These are phyloP conservation scores for Closterium sp. DNA, from an alignment of 139 green algal genomes.

Conservation along the genomic window DNA sequence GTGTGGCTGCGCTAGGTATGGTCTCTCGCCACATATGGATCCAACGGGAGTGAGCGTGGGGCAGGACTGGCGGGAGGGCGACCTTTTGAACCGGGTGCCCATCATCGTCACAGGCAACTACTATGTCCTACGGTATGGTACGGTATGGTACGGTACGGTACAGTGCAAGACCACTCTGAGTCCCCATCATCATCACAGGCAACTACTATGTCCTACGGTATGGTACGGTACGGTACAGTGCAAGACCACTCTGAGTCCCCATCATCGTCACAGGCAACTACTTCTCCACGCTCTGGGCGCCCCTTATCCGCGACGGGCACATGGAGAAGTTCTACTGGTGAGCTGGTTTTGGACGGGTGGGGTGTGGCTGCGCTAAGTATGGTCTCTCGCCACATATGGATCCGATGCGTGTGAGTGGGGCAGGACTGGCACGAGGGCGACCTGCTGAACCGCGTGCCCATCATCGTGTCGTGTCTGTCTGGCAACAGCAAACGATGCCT, in stretches of 20 bases:
- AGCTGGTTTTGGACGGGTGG: too few relatives aligned
- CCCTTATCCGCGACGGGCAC: too few relatives aligned
- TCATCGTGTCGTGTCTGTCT: too few relatives aligned
- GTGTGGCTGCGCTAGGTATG: too few relatives aligned
- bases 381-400: too few relatives aligned
- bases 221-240: too few relatives aligned
- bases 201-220: slow-evolving; percentile 71
- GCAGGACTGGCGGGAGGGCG: slow-evolving; percentile 39
- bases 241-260: too few relatives aligned
- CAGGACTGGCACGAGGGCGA: slow-evolving; percentile 42
- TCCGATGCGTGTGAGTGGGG: slow-evolving; percentile 48
- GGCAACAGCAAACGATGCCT: slow-evolving; percentile 60
- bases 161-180: not conserved
- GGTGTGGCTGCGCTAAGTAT: too few relatives aligned
- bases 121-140: slow-evolving; percentile 59
- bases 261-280: too few relatives aligned
- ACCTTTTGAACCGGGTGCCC: slow-evolving; percentile 32
- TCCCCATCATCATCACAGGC: slow-evolving; percentile 59
- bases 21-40: too few relatives aligned
- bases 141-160: slow-evolving; percentile 63
- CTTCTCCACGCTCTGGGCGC: too few relatives aligned
- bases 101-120: slow-evolving; percentile 62
- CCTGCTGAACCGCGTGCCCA: slow-evolving; percentile 33
- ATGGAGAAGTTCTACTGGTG: slow-evolving; percentile 66
- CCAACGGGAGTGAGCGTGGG: slow-evolving; percentile 38